Conservation (phyloP, 2,329 filamentous ascomycete species). For the Paecilomyces dactylethromorphus region DNA sequence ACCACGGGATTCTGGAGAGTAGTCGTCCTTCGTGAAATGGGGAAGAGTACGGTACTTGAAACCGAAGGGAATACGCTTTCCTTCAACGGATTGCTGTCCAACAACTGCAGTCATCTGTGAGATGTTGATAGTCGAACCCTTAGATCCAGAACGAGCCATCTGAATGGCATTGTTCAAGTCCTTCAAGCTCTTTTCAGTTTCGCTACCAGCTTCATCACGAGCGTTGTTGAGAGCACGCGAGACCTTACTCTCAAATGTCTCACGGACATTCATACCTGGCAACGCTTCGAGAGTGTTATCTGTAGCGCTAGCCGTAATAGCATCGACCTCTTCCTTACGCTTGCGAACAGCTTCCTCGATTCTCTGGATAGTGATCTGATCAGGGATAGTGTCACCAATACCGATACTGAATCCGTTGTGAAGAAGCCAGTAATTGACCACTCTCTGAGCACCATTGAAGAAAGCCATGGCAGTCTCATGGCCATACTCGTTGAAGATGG, state of each 20-base stretch:
- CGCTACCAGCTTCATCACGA: conserved; percentile 92
- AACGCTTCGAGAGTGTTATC: conserved; percentile 83
- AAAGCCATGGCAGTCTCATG: conserved; percentile 82
- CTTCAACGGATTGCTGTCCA: conserved; percentile 96
- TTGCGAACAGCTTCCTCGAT: conserved; percentile 75
- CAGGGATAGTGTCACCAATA: conserved; percentile 96
- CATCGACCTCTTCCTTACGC: conserved; percentile 74
- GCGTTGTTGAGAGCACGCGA: conserved; percentile 90
- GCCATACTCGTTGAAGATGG: conserved; percentile 92
- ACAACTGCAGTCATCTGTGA: conserved; percentile 99
- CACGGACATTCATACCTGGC: conserved; percentile 96
- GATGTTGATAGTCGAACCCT: conserved; percentile 98
- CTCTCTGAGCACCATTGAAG: conserved; percentile 90
- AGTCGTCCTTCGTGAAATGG: conserved; percentile 99
- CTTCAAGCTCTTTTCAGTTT: conserved; percentile 85
- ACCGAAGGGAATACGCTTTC: conserved; percentile 96
- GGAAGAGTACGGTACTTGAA: conserved; percentile 97
- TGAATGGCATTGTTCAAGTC: conserved; percentile 94
- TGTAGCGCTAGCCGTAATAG: conserved; percentile 70
- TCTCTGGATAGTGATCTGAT: conserved; percentile 72
- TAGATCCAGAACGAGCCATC: conserved; percentile 95
- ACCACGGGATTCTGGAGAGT: conserved; percentile 90
- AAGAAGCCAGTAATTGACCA: conserved; percentile 94
- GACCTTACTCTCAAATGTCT: conserved; percentile 96
- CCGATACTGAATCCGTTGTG: conserved; percentile 97